phyloP scores from a whole-genome alignment of 305 asterid species.

The Ajuga reptans region DNA sequence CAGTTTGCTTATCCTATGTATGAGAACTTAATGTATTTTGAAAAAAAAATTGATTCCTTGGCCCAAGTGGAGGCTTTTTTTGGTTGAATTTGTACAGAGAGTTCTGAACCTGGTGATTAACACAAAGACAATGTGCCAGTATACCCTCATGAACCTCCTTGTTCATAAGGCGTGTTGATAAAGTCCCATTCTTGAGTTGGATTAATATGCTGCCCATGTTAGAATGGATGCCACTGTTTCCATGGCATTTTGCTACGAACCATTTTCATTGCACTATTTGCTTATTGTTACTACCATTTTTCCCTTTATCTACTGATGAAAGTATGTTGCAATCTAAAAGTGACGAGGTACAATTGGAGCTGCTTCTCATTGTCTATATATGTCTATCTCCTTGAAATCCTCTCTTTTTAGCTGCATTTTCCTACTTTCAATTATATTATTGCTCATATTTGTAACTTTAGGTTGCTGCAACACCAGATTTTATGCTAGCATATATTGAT shows the following conservation, averaged over 20 bases:
- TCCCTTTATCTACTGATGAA: not conserved
- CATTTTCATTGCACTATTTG: not conserved
- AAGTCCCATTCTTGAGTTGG: not conserved
- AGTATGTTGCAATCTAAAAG: not conserved
- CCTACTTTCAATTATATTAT: conserved; percentile 10
- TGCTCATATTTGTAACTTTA: conserved; percentile 24
- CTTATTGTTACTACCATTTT: not conserved
- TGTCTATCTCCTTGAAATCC: conserved; percentile 3
- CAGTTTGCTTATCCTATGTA: not conserved
- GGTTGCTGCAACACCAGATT: conserved; percentile 83
- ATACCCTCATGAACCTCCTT: not conserved
- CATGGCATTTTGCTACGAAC: not conserved
- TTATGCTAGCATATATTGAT: conserved; percentile 73
- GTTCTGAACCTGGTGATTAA: not conserved
- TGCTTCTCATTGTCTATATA: not conserved
- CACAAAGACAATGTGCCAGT: not conserved
- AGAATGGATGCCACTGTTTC: not conserved
- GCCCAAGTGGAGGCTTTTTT: not conserved
- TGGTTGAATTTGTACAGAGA: not conserved
- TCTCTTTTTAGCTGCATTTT: not conserved
- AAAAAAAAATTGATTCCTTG: not conserved
- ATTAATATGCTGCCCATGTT: no score
- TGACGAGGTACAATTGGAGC: not conserved
- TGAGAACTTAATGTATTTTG: not conserved
- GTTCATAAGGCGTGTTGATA: not conserved